phyloP scores from a whole-genome alignment of 768 basidiomycete species.

The Pleurotus cornucopiae region DNA sequence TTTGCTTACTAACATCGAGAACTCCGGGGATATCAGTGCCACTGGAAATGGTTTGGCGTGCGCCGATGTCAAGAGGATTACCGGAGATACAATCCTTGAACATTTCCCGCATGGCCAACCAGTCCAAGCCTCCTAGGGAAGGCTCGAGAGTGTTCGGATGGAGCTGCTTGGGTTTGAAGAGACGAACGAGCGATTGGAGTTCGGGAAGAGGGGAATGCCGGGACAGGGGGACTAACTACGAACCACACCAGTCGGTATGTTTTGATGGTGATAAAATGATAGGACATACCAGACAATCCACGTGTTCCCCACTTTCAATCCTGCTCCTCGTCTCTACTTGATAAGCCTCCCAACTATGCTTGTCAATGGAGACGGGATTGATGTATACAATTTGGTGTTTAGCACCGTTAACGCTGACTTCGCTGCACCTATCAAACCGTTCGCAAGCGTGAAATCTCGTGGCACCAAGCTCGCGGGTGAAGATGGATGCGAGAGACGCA shows the following conservation, averaged over 20 bases:
- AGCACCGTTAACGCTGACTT: constrained; percentile 45
- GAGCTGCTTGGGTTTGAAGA: constrained; percentile 75
- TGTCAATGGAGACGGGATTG: constrained; percentile 74
- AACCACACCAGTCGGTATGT: background rate
- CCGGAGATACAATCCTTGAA: constrained; percentile 56
- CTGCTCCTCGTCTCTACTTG: constrained; percentile 31
- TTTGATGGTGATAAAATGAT: background rate
- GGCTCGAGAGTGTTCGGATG: constrained; percentile 76
- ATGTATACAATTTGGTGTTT: constrained; percentile 67
- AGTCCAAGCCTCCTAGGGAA: constrained; percentile 56
- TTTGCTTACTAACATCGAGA: background rate
- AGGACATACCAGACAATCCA: constrained; percentile 62
- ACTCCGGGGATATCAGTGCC: background rate
- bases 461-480: constrained; percentile 52
- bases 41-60: background rate
- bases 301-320: constrained; percentile 35
- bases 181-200: constrained; percentile 70
- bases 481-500: constrained; percentile 54
- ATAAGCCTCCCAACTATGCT: constrained; percentile 49
- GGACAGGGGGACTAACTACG: constrained; percentile 74
- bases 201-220: constrained; percentile 90
- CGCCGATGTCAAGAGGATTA: background rate
- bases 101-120: constrained; percentile 64
- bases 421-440: constrained; percentile 67
- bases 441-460: constrained; percentile 96